These are phyloP conservation scores for Rhizopus stolonifer DNA, from an alignment of 371 early-diverging fungal genomes.

Conservation along the genomic window DNA sequence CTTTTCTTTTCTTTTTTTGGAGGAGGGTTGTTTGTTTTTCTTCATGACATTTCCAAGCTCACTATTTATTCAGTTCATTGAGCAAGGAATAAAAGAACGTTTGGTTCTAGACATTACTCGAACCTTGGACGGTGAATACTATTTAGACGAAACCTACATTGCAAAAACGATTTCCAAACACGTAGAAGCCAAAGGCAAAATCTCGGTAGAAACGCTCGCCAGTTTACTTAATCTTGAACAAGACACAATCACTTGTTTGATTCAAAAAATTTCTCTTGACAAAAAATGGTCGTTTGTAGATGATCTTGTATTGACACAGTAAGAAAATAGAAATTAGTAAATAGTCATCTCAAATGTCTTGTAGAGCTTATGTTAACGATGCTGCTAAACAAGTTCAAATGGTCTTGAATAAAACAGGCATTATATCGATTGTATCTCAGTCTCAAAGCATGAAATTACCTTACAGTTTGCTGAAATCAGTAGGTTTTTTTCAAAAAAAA, in stretches of 20 bases:
- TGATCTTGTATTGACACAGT: conserved; percentile 24
- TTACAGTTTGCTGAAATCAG: conserved; percentile 19
- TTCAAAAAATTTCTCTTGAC: not conserved
- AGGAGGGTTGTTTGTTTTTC: not conserved
- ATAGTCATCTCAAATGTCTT: not conserved
- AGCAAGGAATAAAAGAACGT: conserved; percentile 18
- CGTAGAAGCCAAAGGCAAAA: conserved; percentile 13
- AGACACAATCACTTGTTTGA: not conserved
- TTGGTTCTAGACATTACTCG: conserved; percentile 2
- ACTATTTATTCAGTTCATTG: conserved; percentile 16
- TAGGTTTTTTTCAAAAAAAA: conserved; percentile 1
- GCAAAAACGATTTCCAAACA: conserved; percentile 1
- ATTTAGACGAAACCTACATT: conserved; percentile 7
- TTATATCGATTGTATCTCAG: conserved; percentile 7
- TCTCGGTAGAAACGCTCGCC: conserved; percentile 7
- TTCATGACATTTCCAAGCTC: conserved; percentile 8
- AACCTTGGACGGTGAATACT: conserved; percentile 20
- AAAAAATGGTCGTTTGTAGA: conserved; percentile 15
- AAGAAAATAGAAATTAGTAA: conserved; percentile 4
- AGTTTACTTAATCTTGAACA: conserved; percentile 10
- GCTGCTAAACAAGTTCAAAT: not conserved
- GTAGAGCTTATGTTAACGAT: not conserved
- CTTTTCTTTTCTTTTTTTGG: too few relatives aligned
- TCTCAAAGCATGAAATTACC: conserved; percentile 18
- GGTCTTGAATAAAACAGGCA: not conserved